These are phyloP conservation scores for Jatropha podagrica DNA, from an alignment of 441 rosid species.

Conservation along the genomic window DNA sequence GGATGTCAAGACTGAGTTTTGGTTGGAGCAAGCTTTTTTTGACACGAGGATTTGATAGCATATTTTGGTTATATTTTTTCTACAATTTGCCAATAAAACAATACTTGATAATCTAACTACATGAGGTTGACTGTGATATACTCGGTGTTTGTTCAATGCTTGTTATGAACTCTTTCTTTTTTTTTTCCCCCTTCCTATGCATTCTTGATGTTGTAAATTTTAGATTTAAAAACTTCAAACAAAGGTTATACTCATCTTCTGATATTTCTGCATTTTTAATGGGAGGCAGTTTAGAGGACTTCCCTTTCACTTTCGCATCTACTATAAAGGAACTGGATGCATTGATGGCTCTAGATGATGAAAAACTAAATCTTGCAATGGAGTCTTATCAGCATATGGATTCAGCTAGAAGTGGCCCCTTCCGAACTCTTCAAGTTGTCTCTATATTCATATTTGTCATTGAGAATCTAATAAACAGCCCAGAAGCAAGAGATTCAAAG, in stretches of 20 bases:
- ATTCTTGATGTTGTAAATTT: background rate
- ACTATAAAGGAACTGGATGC: slow-evolving; percentile 55
- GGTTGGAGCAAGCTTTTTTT: background rate
- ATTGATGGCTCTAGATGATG: slow-evolving; percentile 52
- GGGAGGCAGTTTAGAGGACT: slow-evolving; percentile 65
- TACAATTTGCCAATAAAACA: background rate
- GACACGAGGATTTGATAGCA: background rate
- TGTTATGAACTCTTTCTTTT: background rate
- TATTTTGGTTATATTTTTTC: background rate
- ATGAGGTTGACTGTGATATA: background rate
- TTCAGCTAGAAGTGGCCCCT: slow-evolving; percentile 63
- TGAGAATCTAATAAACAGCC: slow-evolving; percentile 36
- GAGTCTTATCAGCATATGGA: slow-evolving; percentile 65
- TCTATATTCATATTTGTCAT: slow-evolving; percentile 62
- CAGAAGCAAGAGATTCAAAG: slow-evolving; percentile 28
- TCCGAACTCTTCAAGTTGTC: slow-evolving; percentile 64
- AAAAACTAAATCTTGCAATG: slow-evolving; percentile 42
- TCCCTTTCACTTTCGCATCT: slow-evolving; percentile 61
- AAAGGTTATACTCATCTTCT: slow-evolving; percentile 12
- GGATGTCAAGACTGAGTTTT: background rate
- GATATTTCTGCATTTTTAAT: slow-evolving; percentile 19
- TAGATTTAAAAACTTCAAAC: background rate
- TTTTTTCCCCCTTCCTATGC: background rate
- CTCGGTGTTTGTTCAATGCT: background rate
- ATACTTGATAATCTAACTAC: background rate